Conservation (phyloP, 1,284 basidiomycete genomes). For the Takashimella tepidaria region DNA sequence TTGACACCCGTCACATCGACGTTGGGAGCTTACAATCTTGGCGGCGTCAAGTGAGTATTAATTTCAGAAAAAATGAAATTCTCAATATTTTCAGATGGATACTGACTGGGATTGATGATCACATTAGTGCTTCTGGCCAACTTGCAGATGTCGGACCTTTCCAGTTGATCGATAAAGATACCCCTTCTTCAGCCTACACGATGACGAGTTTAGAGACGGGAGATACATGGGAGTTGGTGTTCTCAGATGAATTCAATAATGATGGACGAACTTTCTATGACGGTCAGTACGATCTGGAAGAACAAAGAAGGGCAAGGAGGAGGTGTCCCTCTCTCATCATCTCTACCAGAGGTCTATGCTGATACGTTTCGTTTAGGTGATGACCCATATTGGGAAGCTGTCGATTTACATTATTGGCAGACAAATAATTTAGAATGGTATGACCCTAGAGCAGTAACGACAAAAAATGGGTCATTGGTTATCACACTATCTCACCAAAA, state of each 20-base stretch:
- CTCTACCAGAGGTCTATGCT: no score
- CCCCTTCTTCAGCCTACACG: conserved; percentile 55
- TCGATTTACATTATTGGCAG: conserved; percentile 57
- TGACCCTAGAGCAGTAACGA: conserved; percentile 55
- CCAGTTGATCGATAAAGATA: conserved; percentile 61
- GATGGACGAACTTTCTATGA: conserved; percentile 60
- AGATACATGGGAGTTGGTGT: conserved; percentile 71
- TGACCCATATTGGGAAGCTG: conserved; percentile 56
- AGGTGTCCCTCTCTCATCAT: no score
- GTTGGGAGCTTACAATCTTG: conserved; percentile 59
- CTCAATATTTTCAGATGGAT: not conserved
- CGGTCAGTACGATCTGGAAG: conserved; percentile 21
- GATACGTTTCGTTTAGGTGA: conserved; percentile 47
- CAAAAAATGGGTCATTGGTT: conserved; percentile 62
- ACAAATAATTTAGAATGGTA: conserved; percentile 68
- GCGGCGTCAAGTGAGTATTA: conserved; percentile 58
- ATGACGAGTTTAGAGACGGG: conserved; percentile 63
- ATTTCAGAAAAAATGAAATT: no score
- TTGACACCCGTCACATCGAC: conserved; percentile 18
- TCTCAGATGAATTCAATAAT: conserved; percentile 85
- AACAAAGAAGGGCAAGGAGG: no score
- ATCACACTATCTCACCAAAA: conserved; percentile 58
- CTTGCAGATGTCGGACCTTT: conserved; percentile 47
- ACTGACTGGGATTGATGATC: conserved; percentile 1
- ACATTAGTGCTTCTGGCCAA: conserved; percentile 46